phyloP scores from a whole-genome alignment of 306 rosid species.

The Dalbergia cultrata region DNA sequence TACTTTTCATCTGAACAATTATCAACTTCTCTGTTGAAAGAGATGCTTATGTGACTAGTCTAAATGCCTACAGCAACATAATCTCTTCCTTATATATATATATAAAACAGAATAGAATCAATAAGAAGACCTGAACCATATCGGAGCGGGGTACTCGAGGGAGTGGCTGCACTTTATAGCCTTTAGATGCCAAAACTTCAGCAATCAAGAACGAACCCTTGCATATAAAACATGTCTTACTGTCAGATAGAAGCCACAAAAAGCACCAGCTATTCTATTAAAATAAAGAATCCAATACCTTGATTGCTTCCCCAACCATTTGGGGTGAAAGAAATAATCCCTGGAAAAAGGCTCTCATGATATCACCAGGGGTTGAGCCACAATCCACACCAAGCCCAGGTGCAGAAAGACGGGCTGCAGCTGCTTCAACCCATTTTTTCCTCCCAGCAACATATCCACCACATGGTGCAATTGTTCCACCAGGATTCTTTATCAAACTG shows the following conservation, averaged over 20 bases:
- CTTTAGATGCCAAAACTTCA: slow-evolving; percentile 86
- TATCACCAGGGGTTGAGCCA: slow-evolving; percentile 87
- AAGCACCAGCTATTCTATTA: slow-evolving; percentile 22
- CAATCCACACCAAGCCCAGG: slow-evolving; percentile 94
- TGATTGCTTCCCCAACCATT: slow-evolving; percentile 98
- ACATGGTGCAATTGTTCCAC: slow-evolving; percentile 93
- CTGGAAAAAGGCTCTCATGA: slow-evolving; percentile 90
- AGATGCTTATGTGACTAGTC: slow-evolving; percentile 28
- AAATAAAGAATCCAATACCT: slow-evolving; percentile 62
- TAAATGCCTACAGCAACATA: slow-evolving; percentile 4
- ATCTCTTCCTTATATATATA: background rate
- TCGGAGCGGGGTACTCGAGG: slow-evolving; percentile 78
- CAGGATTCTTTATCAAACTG: slow-evolving; percentile 93
- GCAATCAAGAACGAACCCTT: slow-evolving; percentile 88
- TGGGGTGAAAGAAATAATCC: slow-evolving; percentile 98
- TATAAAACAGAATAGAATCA: background rate
- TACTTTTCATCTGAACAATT: background rate
- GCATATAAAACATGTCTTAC: slow-evolving; percentile 39
- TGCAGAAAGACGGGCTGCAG: slow-evolving; percentile 93
- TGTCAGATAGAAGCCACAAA: slow-evolving; percentile 23
- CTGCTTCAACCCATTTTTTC: slow-evolving; percentile 79
- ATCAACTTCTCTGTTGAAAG: slow-evolving; percentile 15
- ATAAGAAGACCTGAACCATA: slow-evolving; percentile 76
- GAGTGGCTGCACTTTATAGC: slow-evolving; percentile 89
- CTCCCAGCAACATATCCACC: slow-evolving; percentile 96